phyloP scores from a whole-genome alignment of 441 rosid genomes.

The Adansonia gregorii region DNA sequence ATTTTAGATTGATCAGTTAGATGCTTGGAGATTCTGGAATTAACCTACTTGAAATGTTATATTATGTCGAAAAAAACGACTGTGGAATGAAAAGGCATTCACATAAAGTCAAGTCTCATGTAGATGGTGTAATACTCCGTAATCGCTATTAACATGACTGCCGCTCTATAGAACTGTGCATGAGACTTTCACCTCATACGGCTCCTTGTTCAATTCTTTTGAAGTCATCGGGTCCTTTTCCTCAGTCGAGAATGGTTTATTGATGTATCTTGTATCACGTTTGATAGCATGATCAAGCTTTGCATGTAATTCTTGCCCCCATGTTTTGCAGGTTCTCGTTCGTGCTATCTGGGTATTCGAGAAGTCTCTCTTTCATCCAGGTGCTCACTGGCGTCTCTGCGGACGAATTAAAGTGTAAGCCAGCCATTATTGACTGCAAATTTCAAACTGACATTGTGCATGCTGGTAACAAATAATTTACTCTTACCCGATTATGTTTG shows the following conservation, averaged over 20 bases:
- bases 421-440: constrained; percentile 9
- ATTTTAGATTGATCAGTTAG: background rate
- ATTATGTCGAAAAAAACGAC: background rate
- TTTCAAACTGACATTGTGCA: background rate
- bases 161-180: too few relatives aligned
- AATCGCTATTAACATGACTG: background rate
- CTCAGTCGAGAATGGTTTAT: too few relatives aligned
- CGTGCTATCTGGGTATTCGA: constrained; percentile 95
- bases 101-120: background rate
- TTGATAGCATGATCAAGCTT: background rate
- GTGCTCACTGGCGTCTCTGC: constrained; percentile 91
- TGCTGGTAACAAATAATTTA: constrained; percentile 16
- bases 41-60: constrained; percentile 4
- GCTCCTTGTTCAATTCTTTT: too few relatives aligned
- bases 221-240: too few relatives aligned
- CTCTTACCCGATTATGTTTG: constrained; percentile 34
- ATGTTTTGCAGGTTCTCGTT: constrained; percentile 66
- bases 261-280: background rate
- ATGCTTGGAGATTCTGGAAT: constrained; percentile 4
- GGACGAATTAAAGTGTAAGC: constrained; percentile 59
- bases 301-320: constrained; percentile 20
- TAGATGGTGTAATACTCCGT: background rate
- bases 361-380: constrained; percentile 85
- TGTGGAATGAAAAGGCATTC: background rate
- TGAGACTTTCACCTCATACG: too few relatives aligned